Base-by-base conservation (phyloP, 148 eudicot species). In the Dysphania ambrosioides region DNA sequence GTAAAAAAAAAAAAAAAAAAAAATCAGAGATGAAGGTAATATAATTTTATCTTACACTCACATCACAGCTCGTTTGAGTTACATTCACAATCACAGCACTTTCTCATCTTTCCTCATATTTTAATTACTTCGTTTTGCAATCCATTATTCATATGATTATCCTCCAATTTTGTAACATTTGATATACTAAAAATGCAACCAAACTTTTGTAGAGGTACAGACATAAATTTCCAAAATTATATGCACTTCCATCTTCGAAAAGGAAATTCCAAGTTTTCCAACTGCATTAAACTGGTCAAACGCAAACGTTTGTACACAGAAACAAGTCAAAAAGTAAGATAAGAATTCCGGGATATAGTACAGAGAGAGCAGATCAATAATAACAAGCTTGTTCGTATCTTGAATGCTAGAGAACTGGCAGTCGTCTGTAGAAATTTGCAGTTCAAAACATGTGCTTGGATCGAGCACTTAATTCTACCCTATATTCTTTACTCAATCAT, bases 271-370 rank as follows among this genome's bases (percentile, higher is more conserved):
- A n/a, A n/a, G n/a, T n/a, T n/a, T n/a, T 19, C 27, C 68, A 65
- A 0, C 1, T 23, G 55, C 71, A 67, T 23, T 42, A 67, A 67
- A 42, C n/a, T 67, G 55, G 71, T 67, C 71, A 67, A 41, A 41
- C 32, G 26, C 3, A 42, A 67, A 67, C 0, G 0, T 64, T 34
- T 1, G 4, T 2, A 15, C 31, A 12, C 4, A 40, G 63, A 53
- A 71, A 30, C 42, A 19, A 71, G 74, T 71, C 74, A 71, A 71
- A 71, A 41, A n/a, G 74, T 47, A 35, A 71, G 32, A 71, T 32
- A 53, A 34, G 62, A 57, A 71, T 4, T 53, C n/a, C 10, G 23
- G 15, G 44, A 21, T 30, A 56, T 12, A 67, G 34, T 21, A 67
- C 49, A 24, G 55, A n/a, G 18, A 66, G 31, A 66, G n/a, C 30